Evolutionary conservation across 148 eudicot genomes (phyloP).

Genomic region (Gaultheria prostrata): DNA sequence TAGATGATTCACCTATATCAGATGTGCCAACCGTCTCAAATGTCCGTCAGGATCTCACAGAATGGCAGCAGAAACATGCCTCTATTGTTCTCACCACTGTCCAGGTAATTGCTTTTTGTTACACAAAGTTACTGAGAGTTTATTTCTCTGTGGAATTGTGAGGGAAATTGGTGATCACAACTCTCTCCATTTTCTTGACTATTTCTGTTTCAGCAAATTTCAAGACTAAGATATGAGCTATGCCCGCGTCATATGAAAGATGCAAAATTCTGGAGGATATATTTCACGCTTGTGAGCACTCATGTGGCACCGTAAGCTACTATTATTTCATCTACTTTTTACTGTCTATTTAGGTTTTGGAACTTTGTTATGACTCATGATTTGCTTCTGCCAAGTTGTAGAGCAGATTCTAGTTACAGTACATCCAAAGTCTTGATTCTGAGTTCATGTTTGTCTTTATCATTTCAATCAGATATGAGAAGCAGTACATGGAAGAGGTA

Average conservation of each 20-base stretch:
- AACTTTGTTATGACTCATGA: background rate
- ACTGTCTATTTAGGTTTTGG: background rate
- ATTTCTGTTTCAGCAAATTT: conserved; percentile 51
- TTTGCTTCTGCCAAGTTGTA: background rate
- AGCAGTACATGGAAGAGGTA: conserved; percentile 44
- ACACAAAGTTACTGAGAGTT: background rate
- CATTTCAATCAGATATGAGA: conserved; percentile 46
- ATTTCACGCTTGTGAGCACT: conserved; percentile 64
- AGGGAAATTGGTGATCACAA: background rate
- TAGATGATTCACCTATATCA: conserved; percentile 55
- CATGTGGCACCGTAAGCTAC: conserved; percentile 58
- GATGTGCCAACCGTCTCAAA: conserved; percentile 63
- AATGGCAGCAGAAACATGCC: conserved; percentile 75
- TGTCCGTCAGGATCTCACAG: conserved; percentile 67
- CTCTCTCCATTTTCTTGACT: background rate
- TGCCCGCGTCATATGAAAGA: conserved; percentile 74
- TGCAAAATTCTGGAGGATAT: conserved; percentile 65
- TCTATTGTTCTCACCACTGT: conserved; percentile 53
- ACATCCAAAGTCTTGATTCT: background rate
- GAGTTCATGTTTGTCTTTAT: background rate
- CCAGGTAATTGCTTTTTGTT: conserved; percentile 36
- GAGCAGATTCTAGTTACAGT: background rate
- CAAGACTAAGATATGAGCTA: conserved; percentile 59
- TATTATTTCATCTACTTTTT: background rate
- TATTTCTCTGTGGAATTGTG: background rate